Base-by-base conservation (phyloP, 805 yeast genomes). In the Limtongozyma cylindracea region DNA sequence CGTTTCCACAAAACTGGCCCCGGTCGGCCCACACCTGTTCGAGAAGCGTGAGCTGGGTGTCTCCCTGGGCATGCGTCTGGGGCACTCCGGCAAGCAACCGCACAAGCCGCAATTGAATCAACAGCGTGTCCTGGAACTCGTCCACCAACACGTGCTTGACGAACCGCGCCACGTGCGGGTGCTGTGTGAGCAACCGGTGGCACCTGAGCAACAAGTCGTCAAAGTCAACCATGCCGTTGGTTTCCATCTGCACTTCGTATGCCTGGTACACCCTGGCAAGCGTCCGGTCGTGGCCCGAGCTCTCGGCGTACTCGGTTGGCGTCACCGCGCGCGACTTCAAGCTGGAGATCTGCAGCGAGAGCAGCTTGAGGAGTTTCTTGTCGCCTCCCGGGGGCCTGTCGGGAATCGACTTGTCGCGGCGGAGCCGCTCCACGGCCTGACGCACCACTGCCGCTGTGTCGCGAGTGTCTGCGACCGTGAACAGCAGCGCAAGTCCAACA, bases 51-150 rank as follows among this genome's bases (percentile, higher is more conserved):
- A n/a, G n/a, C n/a, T n/a, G n/a, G n/a, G n/a, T n/a, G n/a, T n/a
- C n/a, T n/a, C n/a, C n/a, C n/a, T n/a, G n/a, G n/a, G n/a, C n/a
- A n/a, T n/a, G n/a, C n/a, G n/a, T n/a, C n/a, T n/a, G n/a, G 25
- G 40, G 35, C 7, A 49, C 49, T 19, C 26, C 25, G 3, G 55
- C 49, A 33, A 51, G 47, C 21, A 49, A 45, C 28, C 56, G 56
- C 51, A 77, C 57, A 20, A 88, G 47, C 24, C 63, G 61, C 29
- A 78, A 50, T 38, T 84, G 96, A 10, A 78, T 53, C 17, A 50
- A 50, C 32, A 73, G 77, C 0, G 95, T 80, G 34, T 88, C 98
- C 45, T 84, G 96, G 34, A 80, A 84, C 43, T 84, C 98, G 44
- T 84, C 98, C 5, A 88, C 77, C 11, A 84, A 47, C 0, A 80